These are phyloP conservation scores for Alternaria gansuensis DNA, from an alignment of 2,329 filamentous ascomycete species.

Conservation along the genomic window DNA sequence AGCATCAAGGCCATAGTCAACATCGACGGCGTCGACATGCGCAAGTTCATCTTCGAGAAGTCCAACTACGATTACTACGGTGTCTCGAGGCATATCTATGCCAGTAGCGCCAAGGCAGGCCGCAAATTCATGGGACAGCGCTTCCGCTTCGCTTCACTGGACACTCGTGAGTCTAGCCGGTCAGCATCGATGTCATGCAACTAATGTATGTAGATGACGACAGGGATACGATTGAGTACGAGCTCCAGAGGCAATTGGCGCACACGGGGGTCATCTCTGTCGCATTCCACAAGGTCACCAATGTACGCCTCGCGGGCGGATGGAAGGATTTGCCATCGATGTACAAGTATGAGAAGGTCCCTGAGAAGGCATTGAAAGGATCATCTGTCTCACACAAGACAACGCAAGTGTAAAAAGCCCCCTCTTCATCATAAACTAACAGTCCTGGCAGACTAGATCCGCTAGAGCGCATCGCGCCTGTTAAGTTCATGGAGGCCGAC, in stretches of 20 bases:
- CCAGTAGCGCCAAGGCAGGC: neutral
- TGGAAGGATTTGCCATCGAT: conserved; percentile 10
- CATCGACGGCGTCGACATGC: conserved; percentile 18
- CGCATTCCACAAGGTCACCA: conserved; percentile 7
- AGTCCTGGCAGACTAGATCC: conserved; percentile 5
- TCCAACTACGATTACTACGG: neutral
- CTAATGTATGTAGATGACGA: conserved; percentile 3
- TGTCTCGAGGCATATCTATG: neutral
- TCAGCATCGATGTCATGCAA: neutral
- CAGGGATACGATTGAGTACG: neutral
- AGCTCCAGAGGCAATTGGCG: conserved; percentile 3
- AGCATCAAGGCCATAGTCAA: conserved; percentile 12
- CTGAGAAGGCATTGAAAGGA: conserved; percentile 21
- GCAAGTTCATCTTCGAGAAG: conserved; percentile 6
- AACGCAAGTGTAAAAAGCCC: neutral
- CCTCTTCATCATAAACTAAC: neutral
- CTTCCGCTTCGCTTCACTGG: conserved; percentile 12
- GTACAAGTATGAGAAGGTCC: conserved; percentile 4
- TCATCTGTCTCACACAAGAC: conserved; percentile 15
- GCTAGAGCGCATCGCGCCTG: conserved; percentile 6
- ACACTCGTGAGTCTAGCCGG: conserved; percentile 9
- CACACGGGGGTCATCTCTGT: conserved; percentile 10
- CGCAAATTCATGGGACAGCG: conserved; percentile 6
- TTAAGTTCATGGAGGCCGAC: conserved; percentile 10
- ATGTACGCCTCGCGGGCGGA: conserved; percentile 3